Base-by-base conservation (phyloP, 2,329 filamentous ascomycete species). In the Fusarium keratoplasticum region DNA sequence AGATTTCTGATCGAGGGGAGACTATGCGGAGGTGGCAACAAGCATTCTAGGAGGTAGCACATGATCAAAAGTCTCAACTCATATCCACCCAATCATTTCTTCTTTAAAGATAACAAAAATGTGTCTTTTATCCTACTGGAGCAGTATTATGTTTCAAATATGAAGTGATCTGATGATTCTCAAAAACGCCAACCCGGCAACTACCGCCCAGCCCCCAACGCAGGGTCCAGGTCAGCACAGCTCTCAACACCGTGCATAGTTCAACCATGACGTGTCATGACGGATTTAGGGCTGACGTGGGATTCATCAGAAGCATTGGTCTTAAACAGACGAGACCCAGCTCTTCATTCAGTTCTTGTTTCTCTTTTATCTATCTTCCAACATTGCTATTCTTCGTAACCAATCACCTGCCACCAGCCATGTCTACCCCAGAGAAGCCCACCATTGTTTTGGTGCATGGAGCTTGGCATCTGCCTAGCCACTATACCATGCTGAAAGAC, bases 381-480 rank as follows among this genome's bases (percentile, higher is more conserved):
- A 29, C 44, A 29, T 29, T 50, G 22, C 13, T n/a, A 29, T 50
- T 10, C 14, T 50, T 50, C 9, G 27, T 29, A 10, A 13, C 8
- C 44, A 50, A 29, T 16, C 29, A 29, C 9, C 16, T 27, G 5
- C 9, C 25, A 18, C 16, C 16, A 50, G 25, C 16, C 31, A 71
- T 73, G 67, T 16, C 55, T 20, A 0, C 7, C 1, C 5, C 31
- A 0, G 50, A 62, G 5, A 68, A 57, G 4, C 69, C 72, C 0
- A 59, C 66, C 0, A 69, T 75, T 3, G 63, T 64, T 2, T 55
- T 75, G 2, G 25, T 66, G 0, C 66, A 70, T 9, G 72, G 72
- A 0, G 72, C 72, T 0, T 75, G 72, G 69, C 66, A 75, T 3
- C 61, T 66, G 1, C 27, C 42, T 2, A 27, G 8, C 2, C 70